A percentile compares a stretch with the other conserved stretches of the same genome.
These are phyloP conservation scores for Obba rivulosa DNA, from an alignment of 768 basidiomycete species.

Conservation along the genomic window DNA sequence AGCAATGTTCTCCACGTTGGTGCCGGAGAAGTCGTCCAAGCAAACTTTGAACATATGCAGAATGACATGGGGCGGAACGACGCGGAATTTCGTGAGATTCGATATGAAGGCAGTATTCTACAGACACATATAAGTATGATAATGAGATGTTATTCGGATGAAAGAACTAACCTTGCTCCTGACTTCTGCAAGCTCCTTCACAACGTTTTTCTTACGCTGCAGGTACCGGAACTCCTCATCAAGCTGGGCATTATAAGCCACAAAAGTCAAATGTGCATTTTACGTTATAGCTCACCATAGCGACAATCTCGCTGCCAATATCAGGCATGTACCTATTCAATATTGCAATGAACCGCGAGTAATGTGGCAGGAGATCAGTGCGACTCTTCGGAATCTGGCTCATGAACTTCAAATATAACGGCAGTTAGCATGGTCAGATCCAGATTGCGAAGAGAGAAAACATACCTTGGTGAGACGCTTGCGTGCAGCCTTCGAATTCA, in stretches of 20 bases:
- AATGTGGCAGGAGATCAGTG: slow-evolving; percentile 88
- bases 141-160: not conserved
- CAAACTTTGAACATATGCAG: slow-evolving; percentile 97
- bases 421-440: not conserved
- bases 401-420: slow-evolving; percentile 52
- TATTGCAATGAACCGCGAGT: slow-evolving; percentile 84
- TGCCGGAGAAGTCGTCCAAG: slow-evolving; percentile 89
- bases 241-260: slow-evolving; percentile 44
- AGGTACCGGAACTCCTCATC: slow-evolving; percentile 97
- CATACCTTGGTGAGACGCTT: slow-evolving; percentile 83
- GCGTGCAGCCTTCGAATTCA: slow-evolving; percentile 95
- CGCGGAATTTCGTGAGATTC: slow-evolving; percentile 91
- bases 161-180: slow-evolving; percentile 64
- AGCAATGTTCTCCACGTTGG: slow-evolving; percentile 91
- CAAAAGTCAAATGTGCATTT: too few species aligned
- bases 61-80: slow-evolving; percentile 88
- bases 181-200: slow-evolving; percentile 83
- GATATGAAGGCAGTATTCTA: slow-evolving; percentile 88
- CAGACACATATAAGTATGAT: not conserved
- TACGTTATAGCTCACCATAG: slow-evolving; percentile 41
- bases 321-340: slow-evolving; percentile 93
- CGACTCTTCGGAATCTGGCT: slow-evolving; percentile 81
- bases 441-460: not conserved
- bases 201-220: slow-evolving; percentile 88
- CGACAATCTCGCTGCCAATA: slow-evolving; percentile 76